Evolutionary conservation across 345 rosid species (phyloP), one percentile per base, ranked within the genome.

Genomic region (Nephelium lappaceum): DNA sequence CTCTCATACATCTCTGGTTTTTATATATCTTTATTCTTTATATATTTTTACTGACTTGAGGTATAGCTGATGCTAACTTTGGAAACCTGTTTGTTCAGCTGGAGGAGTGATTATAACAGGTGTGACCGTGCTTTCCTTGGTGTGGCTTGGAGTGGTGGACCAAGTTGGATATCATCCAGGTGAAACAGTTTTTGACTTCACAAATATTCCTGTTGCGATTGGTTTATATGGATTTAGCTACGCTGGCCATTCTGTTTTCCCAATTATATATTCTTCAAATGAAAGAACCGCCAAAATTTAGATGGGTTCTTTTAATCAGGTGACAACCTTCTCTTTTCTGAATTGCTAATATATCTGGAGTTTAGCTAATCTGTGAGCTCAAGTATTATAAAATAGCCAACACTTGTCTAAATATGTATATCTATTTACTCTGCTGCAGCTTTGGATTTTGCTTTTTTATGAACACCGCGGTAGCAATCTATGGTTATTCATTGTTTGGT

Each of bases 1-100:
- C 88, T 92, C 71, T 87, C 97, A 49, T 93, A 93, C 79, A 86
- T 95, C 67, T 93, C 97, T 88, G 95, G 98, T 92, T 79, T 68
- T 18, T 57, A 19, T 60, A 60, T 18, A 8, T 24, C 39, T 67
- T 49, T 67, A 53, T 53, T 45, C 8, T 31, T 41, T 73, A 9
- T 38, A 45, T n/a, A 41, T 31, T 6, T 39, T 47, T 68, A 12
- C 39, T 64, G 0, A 36, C 51, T 55, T 43, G 21, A 66, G 45
- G 11, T 18, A 41, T 23, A 67, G 42, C 47, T 71, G 27, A 60
- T 60, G 55, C 72, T 84, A 27, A 81, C 62, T 8, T 67, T 55
- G 73, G 4, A 62, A 71, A 53, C 36, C 19, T n/a, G 21, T 49
- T 16, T 78, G 69, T 74, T 67, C 86, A 95, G 98, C 89, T 83